Conservation (phyloP, 2,329 filamentous ascomycete genomes). For the Fusarium ramigenum region DNA sequence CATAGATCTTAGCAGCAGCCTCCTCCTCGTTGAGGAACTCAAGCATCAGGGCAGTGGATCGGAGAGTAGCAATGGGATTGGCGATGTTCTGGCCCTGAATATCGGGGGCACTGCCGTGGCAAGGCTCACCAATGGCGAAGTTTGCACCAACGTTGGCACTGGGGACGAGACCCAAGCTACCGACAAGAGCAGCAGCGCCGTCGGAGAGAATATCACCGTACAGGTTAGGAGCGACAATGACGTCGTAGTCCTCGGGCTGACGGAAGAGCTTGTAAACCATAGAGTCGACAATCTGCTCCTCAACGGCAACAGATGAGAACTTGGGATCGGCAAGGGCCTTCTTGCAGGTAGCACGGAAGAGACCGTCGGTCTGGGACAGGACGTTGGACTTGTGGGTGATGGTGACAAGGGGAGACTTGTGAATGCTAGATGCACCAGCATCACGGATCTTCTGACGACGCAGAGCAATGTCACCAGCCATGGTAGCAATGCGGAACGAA, state of each 20-base stretch:
- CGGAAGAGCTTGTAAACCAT: slow-evolving; percentile 99
- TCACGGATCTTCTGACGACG: slow-evolving; percentile 84
- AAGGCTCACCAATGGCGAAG: slow-evolving; percentile 97
- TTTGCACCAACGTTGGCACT: slow-evolving; percentile 93
- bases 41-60: slow-evolving; percentile 92
- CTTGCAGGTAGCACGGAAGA: slow-evolving; percentile 86
- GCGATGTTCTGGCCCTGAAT: slow-evolving; percentile 93
- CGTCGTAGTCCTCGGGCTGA: slow-evolving; percentile 93
- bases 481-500: slow-evolving; percentile 84
- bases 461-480: slow-evolving; percentile 94
- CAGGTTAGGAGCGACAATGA: slow-evolving; percentile 96
- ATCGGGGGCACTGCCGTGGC: slow-evolving; percentile 94
- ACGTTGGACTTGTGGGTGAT: slow-evolving; percentile 99
- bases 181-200: slow-evolving; percentile 92
- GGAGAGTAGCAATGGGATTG: slow-evolving; percentile 94
- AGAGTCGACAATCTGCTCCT: slow-evolving; percentile 98
- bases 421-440: slow-evolving; percentile 65
- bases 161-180: slow-evolving; percentile 90
- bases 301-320: slow-evolving; percentile 74
- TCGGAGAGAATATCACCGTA: slow-evolving; percentile 98
- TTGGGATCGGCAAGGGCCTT: slow-evolving; percentile 72
- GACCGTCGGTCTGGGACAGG: slow-evolving; percentile 92
- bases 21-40: slow-evolving; percentile 91
- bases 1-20: slow-evolving; percentile 89
- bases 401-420: slow-evolving; percentile 80